Evolutionary conservation across 805 yeast genomes (phyloP).

Genomic region (Candida xiaguanensis): DNA sequence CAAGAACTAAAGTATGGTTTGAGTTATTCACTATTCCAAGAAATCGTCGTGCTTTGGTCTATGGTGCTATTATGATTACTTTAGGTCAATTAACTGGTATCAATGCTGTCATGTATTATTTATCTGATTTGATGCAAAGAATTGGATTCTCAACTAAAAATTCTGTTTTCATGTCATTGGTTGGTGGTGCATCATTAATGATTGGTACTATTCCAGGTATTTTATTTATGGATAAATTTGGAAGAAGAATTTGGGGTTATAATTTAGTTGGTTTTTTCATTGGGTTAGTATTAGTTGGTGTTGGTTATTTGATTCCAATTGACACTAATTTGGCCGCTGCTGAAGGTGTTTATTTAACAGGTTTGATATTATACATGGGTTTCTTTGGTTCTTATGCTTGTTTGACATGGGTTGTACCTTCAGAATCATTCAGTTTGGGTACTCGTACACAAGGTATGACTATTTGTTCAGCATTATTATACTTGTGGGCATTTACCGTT

Average conservation of each 20-base stretch:
- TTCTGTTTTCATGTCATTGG: slow-evolving; percentile 63
- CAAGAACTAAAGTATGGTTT: slow-evolving; percentile 37
- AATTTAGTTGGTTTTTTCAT: slow-evolving; percentile 56
- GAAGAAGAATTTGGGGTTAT: slow-evolving; percentile 58
- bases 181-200: slow-evolving; percentile 62
- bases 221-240: slow-evolving; percentile 53
- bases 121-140: slow-evolving; percentile 52
- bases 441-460: slow-evolving; percentile 67
- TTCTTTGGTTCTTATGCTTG: slow-evolving; percentile 67
- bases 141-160: slow-evolving; percentile 52
- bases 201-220: slow-evolving; percentile 67
- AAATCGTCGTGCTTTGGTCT: slow-evolving; percentile 58
- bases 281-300: slow-evolving; percentile 59
- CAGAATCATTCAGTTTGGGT: slow-evolving; percentile 58
- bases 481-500: slow-evolving; percentile 60
- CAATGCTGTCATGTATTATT: slow-evolving; percentile 62
- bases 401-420: slow-evolving; percentile 66
- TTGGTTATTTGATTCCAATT: slow-evolving; percentile 45
- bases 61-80: slow-evolving; percentile 54
- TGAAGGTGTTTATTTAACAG: slow-evolving; percentile 58
- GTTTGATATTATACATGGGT: slow-evolving; percentile 59
- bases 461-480: slow-evolving; percentile 50
- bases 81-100: slow-evolving; percentile 68
- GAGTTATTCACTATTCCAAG: slow-evolving; percentile 56
- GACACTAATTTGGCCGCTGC: slow-evolving; percentile 43